Conservation (phyloP, 2,329 filamentous ascomycete species). For the Claviceps digitariae region DNA sequence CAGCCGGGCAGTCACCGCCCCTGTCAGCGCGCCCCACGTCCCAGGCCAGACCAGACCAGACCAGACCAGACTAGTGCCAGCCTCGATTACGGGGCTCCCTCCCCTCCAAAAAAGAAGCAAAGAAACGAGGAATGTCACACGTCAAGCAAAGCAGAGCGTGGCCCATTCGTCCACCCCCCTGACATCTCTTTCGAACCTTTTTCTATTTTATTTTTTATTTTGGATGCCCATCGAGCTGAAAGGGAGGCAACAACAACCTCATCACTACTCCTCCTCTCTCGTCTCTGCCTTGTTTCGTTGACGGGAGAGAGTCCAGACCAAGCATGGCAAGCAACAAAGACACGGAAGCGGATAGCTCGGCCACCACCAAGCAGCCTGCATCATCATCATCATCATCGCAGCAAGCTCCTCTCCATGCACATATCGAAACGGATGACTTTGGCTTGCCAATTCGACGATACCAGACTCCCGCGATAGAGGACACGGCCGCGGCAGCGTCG, state of each 20-base stretch:
- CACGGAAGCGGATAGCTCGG: constrained; percentile 12
- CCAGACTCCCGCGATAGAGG: constrained; percentile 17
- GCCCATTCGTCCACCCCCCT: constrained; percentile 9
- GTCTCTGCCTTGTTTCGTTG: constrained; percentile 4
- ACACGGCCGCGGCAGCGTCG: constrained; percentile 8
- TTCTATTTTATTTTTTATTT: neutral
- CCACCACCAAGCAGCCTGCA: constrained; percentile 5
- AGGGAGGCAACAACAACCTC: neutral
- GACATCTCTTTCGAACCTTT: neutral
- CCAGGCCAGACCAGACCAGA: neutral
- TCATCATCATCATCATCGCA: constrained; percentile 10
- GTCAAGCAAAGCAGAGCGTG: constrained; percentile 9
- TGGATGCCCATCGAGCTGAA: constrained; percentile 15
- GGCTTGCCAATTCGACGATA: constrained; percentile 49
- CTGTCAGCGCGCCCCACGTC: neutral
- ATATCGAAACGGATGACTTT: constrained; percentile 52
- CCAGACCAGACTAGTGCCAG: neutral
- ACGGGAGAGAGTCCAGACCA: constrained; percentile 4
- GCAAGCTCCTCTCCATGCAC: constrained; percentile 13
- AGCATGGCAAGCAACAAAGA: constrained; percentile 11
- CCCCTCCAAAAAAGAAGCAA: constrained; percentile 3
- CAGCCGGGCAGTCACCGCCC: too few species aligned
- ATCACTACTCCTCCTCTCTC: constrained; percentile 2
- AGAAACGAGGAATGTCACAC: constrained; percentile 3
- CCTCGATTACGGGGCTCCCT: neutral